Percentiles rank a stretch among this genome's conserved stretches.
Evolutionary conservation across 148 eudicot genomes (phyloP).

Genomic region (Spergularia bocconei): DNA sequence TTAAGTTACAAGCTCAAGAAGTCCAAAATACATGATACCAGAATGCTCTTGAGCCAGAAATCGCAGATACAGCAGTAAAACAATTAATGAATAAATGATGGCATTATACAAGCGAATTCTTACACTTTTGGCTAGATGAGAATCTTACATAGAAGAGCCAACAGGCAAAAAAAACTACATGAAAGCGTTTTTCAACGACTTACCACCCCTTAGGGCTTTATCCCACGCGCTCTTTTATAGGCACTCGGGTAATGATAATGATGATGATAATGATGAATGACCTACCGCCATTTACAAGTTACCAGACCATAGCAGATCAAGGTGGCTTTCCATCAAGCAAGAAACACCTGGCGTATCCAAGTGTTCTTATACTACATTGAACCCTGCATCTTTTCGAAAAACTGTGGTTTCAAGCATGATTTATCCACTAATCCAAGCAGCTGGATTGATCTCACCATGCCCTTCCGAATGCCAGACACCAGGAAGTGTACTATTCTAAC

Average conservation of each 20-base stretch:
- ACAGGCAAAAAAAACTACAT: constrained; percentile 11
- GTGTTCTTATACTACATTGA: constrained; percentile 3
- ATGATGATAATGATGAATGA: constrained; percentile 12
- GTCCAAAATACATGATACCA: neutral
- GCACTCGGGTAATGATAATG: too few relatives aligned
- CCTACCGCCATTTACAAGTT: constrained; percentile 22
- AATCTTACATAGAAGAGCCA: neutral
- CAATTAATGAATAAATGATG: constrained; percentile 19
- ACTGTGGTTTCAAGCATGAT: neutral
- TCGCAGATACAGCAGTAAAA: neutral
- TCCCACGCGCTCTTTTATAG: too few relatives aligned
- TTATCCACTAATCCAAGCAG: constrained; percentile 23
- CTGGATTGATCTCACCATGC: constrained; percentile 16
- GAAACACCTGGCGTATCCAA: constrained; percentile 3
- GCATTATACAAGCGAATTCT: constrained; percentile 7
- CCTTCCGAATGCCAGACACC: neutral
- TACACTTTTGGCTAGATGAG: neutral
- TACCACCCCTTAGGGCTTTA: neutral
- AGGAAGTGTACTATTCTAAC: neutral
- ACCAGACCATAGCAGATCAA: constrained; percentile 6
- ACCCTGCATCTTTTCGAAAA: constrained; percentile 15
- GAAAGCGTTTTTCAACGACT: constrained; percentile 21
- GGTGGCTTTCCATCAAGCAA: constrained; percentile 8
- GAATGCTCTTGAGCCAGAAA: neutral
- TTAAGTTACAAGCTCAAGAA: neutral